Evolutionary conservation across 768 basidiomycete species (phyloP).

Genomic region (Mycena sanguinolenta): DNA sequence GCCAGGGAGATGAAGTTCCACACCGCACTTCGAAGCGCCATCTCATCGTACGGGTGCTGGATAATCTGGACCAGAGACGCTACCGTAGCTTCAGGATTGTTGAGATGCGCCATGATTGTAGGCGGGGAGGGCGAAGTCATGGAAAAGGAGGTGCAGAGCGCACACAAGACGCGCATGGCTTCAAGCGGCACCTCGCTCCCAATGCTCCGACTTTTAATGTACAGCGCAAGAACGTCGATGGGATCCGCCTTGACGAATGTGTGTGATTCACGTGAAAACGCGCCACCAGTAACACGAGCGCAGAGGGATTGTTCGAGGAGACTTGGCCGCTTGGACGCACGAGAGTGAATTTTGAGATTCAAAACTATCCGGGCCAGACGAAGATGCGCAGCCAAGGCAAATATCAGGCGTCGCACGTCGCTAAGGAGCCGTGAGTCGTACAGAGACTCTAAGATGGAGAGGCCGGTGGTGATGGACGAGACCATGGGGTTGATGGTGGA

Average conservation of each 20-base stretch:
- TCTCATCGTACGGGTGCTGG: slow-evolving; percentile 85
- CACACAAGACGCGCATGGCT: slow-evolving; percentile 75
- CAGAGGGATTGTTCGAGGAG: slow-evolving; percentile 85
- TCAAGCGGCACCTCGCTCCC: slow-evolving; percentile 74
- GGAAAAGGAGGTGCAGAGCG: slow-evolving; percentile 76
- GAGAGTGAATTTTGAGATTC: slow-evolving; percentile 69
- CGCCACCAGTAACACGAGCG: slow-evolving; percentile 67
- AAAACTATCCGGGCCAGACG: slow-evolving; percentile 73
- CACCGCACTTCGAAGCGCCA: slow-evolving; percentile 75
- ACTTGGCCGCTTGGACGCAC: slow-evolving; percentile 60
- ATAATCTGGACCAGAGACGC: slow-evolving; percentile 77
- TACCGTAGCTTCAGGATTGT: slow-evolving; percentile 81
- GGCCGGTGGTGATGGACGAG: slow-evolving; percentile 73
- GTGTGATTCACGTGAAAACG: slow-evolving; percentile 57
- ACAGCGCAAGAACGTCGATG: slow-evolving; percentile 79
- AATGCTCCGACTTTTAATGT: slow-evolving; percentile 74
- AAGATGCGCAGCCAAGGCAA: slow-evolving; percentile 77
- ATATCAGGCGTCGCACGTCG: slow-evolving; percentile 77
- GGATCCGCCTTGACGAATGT: slow-evolving; percentile 70
- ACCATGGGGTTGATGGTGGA: slow-evolving; percentile 88
- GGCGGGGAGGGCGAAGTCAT: slow-evolving; percentile 71
- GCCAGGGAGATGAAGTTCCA: slow-evolving; percentile 90
- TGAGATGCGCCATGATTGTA: slow-evolving; percentile 83
- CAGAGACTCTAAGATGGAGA: slow-evolving; percentile 69
- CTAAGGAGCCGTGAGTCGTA: slow-evolving; percentile 74